Evolutionary conservation across 2,329 filamentous ascomycete species (phyloP), one percentile per base, ranked within the genome.

Genomic region (Sodiomyces alkalinus): DNA sequence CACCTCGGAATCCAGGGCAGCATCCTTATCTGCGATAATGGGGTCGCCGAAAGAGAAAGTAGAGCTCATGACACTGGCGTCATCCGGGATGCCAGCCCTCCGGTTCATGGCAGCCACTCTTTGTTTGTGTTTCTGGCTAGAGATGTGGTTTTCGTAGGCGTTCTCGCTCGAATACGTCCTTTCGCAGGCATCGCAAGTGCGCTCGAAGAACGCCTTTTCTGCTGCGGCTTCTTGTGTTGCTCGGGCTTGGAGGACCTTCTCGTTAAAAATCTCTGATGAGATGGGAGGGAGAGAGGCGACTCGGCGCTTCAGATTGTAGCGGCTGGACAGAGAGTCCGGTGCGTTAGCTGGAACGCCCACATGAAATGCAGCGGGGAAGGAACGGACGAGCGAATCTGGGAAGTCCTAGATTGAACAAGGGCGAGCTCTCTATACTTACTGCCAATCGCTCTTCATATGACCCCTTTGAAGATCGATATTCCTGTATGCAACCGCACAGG

Each of bases 361-460:
- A 11, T 19, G 4, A 14, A 20, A 16, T 11, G 5, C 8, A 5
- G n/a, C n/a, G n/a, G n/a, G n/a, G n/a, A n/a, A n/a, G n/a, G n/a
- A n/a, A n/a, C n/a, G n/a, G n/a, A n/a, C n/a, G 17, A 7, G 14
- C 13, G 19, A 15, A 4, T 8, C 10, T 4, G 6, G n/a, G 7
- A 17, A 11, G 10, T 13, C 7, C 11, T 10, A 6, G 10, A 13
- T n/a, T n/a, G n/a, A n/a, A n/a, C n/a, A n/a, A n/a, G n/a, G n/a
- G n/a, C n/a, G n/a, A n/a, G n/a, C n/a, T n/a, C n/a, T n/a, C n/a
- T n/a, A 30, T 5, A 75, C 81, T 59, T 67, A 90, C 80, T 98
- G 87, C 90, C 90, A 98, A 59, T 98, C 90, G 43, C 79, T 90
- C 53, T 90, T 85, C 90, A 98, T 98, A 51, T 98, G 90, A 20